These are phyloP conservation scores for Balakata baccata DNA, from an alignment of 345 rosid species.

Conservation along the genomic window DNA sequence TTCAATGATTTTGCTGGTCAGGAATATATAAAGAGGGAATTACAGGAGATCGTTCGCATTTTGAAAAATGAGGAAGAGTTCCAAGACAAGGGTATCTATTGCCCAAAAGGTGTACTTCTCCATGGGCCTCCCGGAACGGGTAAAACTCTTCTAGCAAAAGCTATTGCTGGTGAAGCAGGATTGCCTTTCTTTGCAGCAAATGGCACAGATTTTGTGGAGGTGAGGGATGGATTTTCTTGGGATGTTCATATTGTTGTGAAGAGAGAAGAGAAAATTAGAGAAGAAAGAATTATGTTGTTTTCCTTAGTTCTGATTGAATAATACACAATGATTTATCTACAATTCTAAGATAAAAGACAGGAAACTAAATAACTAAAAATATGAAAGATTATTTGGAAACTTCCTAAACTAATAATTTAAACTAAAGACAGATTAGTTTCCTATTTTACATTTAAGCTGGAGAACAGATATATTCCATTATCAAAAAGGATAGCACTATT, in stretches of 20 bases:
- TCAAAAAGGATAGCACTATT: no score
- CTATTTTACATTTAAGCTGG: no score
- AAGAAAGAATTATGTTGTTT: no score
- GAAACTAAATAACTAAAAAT: no score
- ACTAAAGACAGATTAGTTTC: no score
- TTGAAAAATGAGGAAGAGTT: conserved; percentile 89
- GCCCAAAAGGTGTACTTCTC: conserved; percentile 97
- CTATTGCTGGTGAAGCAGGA: conserved; percentile 99
- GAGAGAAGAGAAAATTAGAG: no score
- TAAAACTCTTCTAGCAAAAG: conserved; percentile 92
- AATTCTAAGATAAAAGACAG: no score
- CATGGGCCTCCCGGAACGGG: conserved; percentile 99
- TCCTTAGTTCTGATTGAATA: no score
- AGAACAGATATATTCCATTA: no score
- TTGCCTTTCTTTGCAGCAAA: conserved; percentile 92
- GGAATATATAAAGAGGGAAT: conserved; percentile 86
- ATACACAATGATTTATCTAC: no score
- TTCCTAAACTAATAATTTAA: no score
- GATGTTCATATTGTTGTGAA: background rate
- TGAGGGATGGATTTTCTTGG: conserved; percentile 22
- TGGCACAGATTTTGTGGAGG: conserved; percentile 98
- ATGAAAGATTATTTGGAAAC: no score
- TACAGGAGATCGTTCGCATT: conserved; percentile 86
- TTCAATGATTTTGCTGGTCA: conserved; percentile 99
- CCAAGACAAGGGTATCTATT: conserved; percentile 83